Base-by-base conservation (phyloP, 2,329 filamentous ascomycete species). In the Diplocarpon rosae region DNA sequence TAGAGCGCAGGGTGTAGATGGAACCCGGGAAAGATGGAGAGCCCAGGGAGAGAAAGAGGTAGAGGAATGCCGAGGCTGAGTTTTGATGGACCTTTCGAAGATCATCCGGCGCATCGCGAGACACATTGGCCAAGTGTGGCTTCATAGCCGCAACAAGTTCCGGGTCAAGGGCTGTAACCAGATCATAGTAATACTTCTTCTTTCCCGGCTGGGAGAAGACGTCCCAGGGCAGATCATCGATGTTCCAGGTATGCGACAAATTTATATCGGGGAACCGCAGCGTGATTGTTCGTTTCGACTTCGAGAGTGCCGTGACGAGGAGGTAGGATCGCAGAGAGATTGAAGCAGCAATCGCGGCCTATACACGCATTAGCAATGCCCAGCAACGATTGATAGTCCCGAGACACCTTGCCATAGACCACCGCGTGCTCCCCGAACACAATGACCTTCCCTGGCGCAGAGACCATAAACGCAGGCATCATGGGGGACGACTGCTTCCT, bases 371-470 rank as follows among this genome's bases (percentile, higher is more conserved):
- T 29, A 49, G 48, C 24, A 35, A 11, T 32, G 39, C 34, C 38
- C 30, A 30, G 24, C 7, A 37, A 11, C 20, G 11, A 36, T 27
- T 9, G 38, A n/a, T 13, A 12, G 14, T 17, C 6, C 24, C 28
- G 36, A 56, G 66, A 45, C 68, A 85, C 84, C 76, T 95, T 96
- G 61, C 89, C 89, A 61, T 98, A 80, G 15, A 98, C 92, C n/a
- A 96, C 92, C 2, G 92, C 85, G 68, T 98, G 92, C 65, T 98
- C 92, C 54, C 92, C 92, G 67, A 90, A 96, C 42, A 96, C 86
- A 63, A 98, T 98, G 61, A 95, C 92, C 65, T 98, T 98, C 52
- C 90, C 93, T 0, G 92, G 92, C 2, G 93, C 90, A 13, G 92
- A 96, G 46, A 96, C 89, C 85, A 98, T 95, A 63, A 98, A 98